These are phyloP conservation scores for Neolentinus lepideus DNA, from an alignment of 1,284 basidiomycete species.

Conservation along the genomic window DNA sequence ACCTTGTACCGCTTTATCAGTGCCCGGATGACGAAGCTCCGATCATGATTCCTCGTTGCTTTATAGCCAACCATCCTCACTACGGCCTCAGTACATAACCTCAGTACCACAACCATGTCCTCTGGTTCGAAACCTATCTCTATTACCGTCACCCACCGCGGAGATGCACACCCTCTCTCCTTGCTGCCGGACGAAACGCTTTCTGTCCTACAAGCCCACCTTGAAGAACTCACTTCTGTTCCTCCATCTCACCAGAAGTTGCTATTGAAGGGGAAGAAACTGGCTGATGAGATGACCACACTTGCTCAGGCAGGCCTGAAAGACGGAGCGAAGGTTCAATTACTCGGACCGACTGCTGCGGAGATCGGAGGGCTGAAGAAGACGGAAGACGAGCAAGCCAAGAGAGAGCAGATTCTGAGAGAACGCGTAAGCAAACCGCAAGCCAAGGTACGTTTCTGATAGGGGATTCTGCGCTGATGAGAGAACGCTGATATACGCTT, in stretches of 20 bases:
- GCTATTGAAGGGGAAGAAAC: slow-evolving; percentile 62
- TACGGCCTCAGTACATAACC: too few relatives aligned
- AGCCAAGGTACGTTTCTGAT: slow-evolving; percentile 41
- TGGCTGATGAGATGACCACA: slow-evolving; percentile 25
- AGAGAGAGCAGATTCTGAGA: slow-evolving; percentile 47
- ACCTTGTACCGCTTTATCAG: neutral
- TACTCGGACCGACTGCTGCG: slow-evolving; percentile 54
- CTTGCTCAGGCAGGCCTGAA: slow-evolving; percentile 49
- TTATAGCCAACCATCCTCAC: neutral
- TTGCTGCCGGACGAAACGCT: slow-evolving; percentile 40
- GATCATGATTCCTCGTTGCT: neutral
- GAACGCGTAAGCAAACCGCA: slow-evolving; percentile 51
- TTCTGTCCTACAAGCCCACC: slow-evolving; percentile 33
- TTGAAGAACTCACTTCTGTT: slow-evolving; percentile 59
- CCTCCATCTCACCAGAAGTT: slow-evolving; percentile 62
- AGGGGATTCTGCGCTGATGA: neutral
- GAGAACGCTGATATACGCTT: neutral
- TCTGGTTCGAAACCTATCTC: neutral
- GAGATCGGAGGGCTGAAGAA: slow-evolving; percentile 48
- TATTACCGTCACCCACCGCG: slow-evolving; percentile 35
- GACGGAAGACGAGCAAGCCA: slow-evolving; percentile 49
- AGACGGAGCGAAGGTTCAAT: slow-evolving; percentile 55
- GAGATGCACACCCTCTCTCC: slow-evolving; percentile 35
- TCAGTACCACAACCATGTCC: neutral
- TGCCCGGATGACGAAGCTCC: neutral